Conservation (phyloP, 352 stramenopile species). For the Globisporangium canariense region DNA sequence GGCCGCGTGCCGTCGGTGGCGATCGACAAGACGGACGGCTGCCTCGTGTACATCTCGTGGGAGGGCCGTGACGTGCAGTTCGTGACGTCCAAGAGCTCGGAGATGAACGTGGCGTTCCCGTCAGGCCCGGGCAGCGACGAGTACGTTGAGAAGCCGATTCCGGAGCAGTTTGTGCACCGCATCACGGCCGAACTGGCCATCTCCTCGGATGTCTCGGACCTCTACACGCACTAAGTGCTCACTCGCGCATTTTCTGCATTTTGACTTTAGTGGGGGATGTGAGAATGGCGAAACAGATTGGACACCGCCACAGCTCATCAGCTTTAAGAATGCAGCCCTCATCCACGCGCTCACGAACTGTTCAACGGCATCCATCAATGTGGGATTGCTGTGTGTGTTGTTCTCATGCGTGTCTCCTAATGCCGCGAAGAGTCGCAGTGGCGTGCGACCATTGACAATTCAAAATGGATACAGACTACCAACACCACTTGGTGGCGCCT, state of each 20-base stretch:
- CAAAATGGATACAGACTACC: neutral
- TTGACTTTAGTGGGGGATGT: neutral
- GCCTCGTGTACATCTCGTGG: conserved; percentile 94
- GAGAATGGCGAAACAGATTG: neutral
- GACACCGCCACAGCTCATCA: neutral
- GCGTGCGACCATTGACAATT: neutral
- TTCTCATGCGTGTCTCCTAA: neutral
- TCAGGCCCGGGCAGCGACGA: conserved; percentile 77
- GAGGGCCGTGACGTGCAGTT: conserved; percentile 88
- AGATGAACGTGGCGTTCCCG: conserved; percentile 97
- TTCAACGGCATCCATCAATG: neutral
- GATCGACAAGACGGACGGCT: conserved; percentile 99
- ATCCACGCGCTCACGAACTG: neutral
- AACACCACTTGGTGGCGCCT: no score
- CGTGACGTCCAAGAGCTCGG: conserved; percentile 95
- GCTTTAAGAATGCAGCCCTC: neutral
- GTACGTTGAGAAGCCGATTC: conserved; percentile 95
- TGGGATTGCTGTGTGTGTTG: neutral
- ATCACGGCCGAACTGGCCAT: conserved; percentile 84
- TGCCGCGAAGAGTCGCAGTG: neutral
- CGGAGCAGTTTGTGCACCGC: conserved; percentile 97
- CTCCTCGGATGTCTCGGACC: conserved; percentile 92
- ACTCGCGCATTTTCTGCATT: neutral
- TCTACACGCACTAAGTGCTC: conserved; percentile 84
- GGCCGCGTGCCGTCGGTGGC: conserved; percentile 93